Conservation (phyloP, 2,329 filamentous ascomycete species). For the Westerdykella sp. region DNA sequence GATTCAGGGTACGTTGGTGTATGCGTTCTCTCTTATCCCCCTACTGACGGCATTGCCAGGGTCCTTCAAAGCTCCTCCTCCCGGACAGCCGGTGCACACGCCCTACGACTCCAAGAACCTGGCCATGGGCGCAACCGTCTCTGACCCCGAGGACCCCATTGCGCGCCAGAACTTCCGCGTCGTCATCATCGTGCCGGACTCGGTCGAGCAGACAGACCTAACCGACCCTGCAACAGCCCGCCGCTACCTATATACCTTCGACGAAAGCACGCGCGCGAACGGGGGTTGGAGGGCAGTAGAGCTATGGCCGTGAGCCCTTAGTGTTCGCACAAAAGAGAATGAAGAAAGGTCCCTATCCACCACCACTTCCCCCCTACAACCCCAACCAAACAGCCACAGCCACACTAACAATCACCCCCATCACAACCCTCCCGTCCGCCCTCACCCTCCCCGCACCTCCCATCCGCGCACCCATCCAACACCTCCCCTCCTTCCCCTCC, state of each 20-base stretch:
- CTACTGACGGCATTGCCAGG: constrained; percentile 33
- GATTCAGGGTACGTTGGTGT: constrained; percentile 58
- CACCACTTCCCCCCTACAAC: too few relatives aligned
- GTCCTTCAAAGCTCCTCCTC: constrained; percentile 57
- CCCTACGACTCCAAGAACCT: constrained; percentile 41
- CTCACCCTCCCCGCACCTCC: too few relatives aligned
- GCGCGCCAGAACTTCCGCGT: constrained; percentile 76
- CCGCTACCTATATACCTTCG: constrained; percentile 63
- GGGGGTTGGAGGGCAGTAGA: constrained; percentile 53
- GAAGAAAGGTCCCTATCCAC: too few relatives aligned
- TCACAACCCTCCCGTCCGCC: too few relatives aligned
- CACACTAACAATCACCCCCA: too few relatives aligned
- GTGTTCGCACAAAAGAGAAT: not conserved
- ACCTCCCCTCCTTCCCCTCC: too few relatives aligned
- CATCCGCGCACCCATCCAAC: too few relatives aligned
- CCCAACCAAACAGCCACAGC: too few relatives aligned
- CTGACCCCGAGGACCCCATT: constrained; percentile 62
- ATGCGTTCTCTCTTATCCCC: not conserved
- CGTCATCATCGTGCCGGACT: constrained; percentile 75
- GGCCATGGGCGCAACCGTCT: constrained; percentile 57
- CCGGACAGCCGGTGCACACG: constrained; percentile 42
- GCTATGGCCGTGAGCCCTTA: constrained; percentile 30
- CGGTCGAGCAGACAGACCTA: constrained; percentile 70
- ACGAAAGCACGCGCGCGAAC: constrained; percentile 37
- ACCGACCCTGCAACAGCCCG: constrained; percentile 57